Evolutionary conservation across 305 asterid species (phyloP).

Genomic region (Solanum aculeatissimum): DNA sequence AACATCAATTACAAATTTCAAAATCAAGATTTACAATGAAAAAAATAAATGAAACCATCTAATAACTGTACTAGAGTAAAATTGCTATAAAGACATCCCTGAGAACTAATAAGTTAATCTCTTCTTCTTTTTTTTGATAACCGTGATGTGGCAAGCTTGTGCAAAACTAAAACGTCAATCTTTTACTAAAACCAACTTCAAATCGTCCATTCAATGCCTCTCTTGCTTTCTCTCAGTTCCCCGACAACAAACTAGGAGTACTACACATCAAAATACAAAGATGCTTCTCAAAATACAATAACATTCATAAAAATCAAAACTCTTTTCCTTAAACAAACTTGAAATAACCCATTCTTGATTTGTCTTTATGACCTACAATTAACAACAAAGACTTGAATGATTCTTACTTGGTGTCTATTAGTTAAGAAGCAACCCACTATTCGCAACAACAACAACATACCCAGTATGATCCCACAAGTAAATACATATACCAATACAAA

Average conservation of each 20-base stretch:
- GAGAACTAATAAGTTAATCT: neutral
- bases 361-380: neutral
- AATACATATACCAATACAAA: neutral
- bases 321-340: neutral
- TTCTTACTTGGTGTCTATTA: neutral
- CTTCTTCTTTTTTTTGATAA: neutral
- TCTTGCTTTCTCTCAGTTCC: neutral
- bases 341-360: neutral
- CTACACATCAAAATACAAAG: neutral
- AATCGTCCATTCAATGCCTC: neutral
- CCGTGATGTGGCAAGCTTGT: neutral
- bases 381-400: neutral
- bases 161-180: neutral
- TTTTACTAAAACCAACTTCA: neutral
- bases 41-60: neutral
- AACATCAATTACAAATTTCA: neutral
- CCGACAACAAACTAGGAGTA: neutral
- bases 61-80: neutral
- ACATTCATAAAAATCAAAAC: neutral
- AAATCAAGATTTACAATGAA: neutral
- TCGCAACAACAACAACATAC: too few species aligned
- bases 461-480: too few species aligned
- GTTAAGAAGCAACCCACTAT: neutral
- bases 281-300: neutral
- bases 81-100: neutral